phyloP scores from a whole-genome alignment of 2,329 filamentous ascomycete genomes.

The Pseudogymnoascus sp. region DNA sequence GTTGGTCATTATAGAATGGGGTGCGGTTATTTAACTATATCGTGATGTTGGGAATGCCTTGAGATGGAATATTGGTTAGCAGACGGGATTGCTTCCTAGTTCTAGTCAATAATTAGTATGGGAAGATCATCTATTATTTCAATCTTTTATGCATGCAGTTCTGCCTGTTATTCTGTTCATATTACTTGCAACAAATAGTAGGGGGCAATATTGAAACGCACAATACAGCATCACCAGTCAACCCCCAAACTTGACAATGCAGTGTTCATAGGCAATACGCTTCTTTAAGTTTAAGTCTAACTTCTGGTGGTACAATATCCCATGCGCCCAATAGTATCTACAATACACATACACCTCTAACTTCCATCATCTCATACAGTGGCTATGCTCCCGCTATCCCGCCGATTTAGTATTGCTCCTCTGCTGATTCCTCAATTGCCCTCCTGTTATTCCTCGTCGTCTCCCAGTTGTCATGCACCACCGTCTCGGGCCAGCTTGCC shows the following conservation, averaged over 20 bases:
- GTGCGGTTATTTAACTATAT: not conserved
- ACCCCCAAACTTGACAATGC: not conserved
- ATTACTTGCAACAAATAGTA: not conserved
- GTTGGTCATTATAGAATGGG: conserved; percentile 3
- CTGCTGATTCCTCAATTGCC: not conserved
- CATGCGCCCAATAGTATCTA: conserved; percentile 3
- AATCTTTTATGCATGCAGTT: not conserved
- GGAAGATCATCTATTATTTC: not conserved
- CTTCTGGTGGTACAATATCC: conserved; percentile 7
- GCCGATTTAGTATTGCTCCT: not conserved
- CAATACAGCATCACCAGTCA: not conserved
- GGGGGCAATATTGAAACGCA: not conserved
- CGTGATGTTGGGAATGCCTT: not conserved
- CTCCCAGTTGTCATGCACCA: conserved; percentile 26
- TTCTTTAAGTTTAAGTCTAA: not conserved
- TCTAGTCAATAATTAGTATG: not conserved
- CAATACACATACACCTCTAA: not conserved
- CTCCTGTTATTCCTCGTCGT: conserved; percentile 10
- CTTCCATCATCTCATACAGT: not conserved
- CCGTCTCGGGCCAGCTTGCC: conserved; percentile 28
- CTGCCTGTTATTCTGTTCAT: not conserved
- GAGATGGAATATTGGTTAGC: not conserved
- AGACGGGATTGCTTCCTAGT: not conserved
- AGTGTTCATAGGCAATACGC: not conserved
- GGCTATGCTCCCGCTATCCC: not conserved